phyloP scores from a whole-genome alignment of 2,329 filamentous ascomycete genomes.

The Daldinia sp. region DNA sequence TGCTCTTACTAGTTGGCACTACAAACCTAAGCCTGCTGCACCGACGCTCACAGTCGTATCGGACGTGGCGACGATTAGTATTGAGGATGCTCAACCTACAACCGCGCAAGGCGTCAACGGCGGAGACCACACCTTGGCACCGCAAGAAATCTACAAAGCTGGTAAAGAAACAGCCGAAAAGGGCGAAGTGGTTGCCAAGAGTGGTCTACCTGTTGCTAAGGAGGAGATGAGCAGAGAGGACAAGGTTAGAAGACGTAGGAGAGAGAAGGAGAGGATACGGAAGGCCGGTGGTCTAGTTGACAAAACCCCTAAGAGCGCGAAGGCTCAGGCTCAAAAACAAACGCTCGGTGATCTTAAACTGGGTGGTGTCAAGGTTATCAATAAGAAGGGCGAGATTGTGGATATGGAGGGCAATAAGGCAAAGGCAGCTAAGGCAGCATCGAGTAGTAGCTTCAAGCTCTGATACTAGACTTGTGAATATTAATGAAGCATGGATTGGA shows the following conservation, averaged over 20 bases:
- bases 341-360: constrained; percentile 63
- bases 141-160: constrained; percentile 93
- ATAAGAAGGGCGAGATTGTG: constrained; percentile 85
- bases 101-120: constrained; percentile 79
- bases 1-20: constrained; percentile 91
- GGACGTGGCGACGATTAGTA: constrained; percentile 89
- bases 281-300: constrained; percentile 69
- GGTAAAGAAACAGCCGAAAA: constrained; percentile 72
- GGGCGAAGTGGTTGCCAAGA: constrained; percentile 81
- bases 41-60: constrained; percentile 87
- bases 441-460: constrained; percentile 72
- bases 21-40: constrained; percentile 87
- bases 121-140: constrained; percentile 81
- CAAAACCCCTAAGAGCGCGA: constrained; percentile 67
- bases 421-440: constrained; percentile 62
- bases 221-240: constrained; percentile 92
- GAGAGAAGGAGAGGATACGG: constrained; percentile 86
- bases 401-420: constrained; percentile 86
- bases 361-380: constrained; percentile 92
- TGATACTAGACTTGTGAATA: constrained; percentile 49
- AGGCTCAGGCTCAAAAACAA: constrained; percentile 66
- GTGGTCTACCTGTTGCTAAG: constrained; percentile 79
- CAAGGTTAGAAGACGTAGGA: constrained; percentile 78
- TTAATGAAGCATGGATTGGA: constrained; percentile 19
- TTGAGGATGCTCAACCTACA: constrained; percentile 95